phyloP scores from a whole-genome alignment of 805 yeast genomes.

The Schizosaccharomyces lindneri region DNA sequence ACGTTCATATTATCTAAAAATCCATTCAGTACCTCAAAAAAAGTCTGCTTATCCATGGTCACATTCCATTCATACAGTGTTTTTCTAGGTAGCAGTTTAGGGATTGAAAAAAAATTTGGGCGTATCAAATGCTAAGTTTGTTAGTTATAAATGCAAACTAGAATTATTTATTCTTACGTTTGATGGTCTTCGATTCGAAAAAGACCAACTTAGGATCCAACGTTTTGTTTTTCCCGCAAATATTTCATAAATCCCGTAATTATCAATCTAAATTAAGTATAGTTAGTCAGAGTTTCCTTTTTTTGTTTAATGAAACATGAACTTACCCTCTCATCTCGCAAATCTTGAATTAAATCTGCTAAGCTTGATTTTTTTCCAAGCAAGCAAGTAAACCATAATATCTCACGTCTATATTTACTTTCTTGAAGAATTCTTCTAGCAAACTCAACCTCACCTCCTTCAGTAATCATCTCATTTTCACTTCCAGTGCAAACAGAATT shows the following conservation, averaged over 20 bases:
- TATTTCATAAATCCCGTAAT: not conserved
- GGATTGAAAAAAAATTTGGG: not conserved
- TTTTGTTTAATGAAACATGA: no score
- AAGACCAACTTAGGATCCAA: not conserved
- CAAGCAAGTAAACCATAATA: slow-evolving; percentile 20
- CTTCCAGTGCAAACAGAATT: slow-evolving; percentile 14
- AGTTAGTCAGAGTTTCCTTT: not conserved
- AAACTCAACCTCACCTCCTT: slow-evolving; percentile 25
- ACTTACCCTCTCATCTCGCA: not conserved
- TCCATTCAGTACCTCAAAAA: not conserved
- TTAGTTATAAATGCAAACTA: not conserved
- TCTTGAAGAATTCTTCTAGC: slow-evolving; percentile 16
- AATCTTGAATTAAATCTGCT: slow-evolving; percentile 3
- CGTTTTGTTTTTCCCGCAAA: not conserved
- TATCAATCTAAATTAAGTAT: not conserved
- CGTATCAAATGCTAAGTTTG: not conserved
- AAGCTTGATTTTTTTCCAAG: slow-evolving; percentile 12
- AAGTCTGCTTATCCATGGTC: not conserved
- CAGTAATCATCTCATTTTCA: slow-evolving; percentile 17
- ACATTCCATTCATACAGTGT: not conserved
- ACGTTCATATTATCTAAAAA: not conserved
- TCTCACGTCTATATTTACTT: slow-evolving; percentile 8
- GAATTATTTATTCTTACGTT: not conserved
- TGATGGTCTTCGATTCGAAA: not conserved
- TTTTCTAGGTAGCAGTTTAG: not conserved